Evolutionary conservation across 805 yeast species (phyloP), one percentile per base, ranked within the genome.

Genomic region (Candida alai): DNA sequence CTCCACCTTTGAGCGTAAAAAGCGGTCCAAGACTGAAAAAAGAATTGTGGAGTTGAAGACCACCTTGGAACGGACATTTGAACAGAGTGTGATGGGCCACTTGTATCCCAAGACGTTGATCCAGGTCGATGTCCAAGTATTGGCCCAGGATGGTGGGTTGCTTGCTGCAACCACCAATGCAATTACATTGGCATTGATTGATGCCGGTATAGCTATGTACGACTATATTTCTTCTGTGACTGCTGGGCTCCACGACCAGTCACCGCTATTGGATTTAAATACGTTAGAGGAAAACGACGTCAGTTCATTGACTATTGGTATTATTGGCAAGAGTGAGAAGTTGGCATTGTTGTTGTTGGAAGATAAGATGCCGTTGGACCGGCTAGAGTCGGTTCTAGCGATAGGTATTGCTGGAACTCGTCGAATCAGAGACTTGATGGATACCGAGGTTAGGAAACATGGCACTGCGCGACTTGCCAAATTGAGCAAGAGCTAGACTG

Each of bases 141-240:
- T 93, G 34, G 78, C 87, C 10, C 86, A 87, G 50, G 98, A 93
- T 51, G 98, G 98, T 24, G 95, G 95, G 0, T 53, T 90, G 17
- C 57, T 90, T 43, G 76, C 95, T 0, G 70, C 84, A 1, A 76
- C 93, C 44, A 70, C 86, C 27, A 93, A 93, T 54, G 85, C 97
- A 7, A 75, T 85, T 27, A 86, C 96, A 1, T 63, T 93, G 47
- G 97, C 96, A 0, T 67, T 93, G 28, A 78, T 93, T 21, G 97
- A 93, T 60, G 97, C 97, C 2, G 97, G 97, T 32, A 80, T 93
- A 29, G 83, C 96, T 4, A 80, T 93, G 82, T 84, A 82, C 52
- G 97, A 93, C 54, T 89, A 86, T 53, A 82, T 90, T 11, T 75
- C 87, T 36, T 78, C 95, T 1, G 74, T 86, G 11, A 73, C 82